A percentile compares a stretch with the other conserved stretches of the same genome.
Evolutionary conservation across 805 yeast genomes (phyloP).

Genomic region (Candida vaughaniae): DNA sequence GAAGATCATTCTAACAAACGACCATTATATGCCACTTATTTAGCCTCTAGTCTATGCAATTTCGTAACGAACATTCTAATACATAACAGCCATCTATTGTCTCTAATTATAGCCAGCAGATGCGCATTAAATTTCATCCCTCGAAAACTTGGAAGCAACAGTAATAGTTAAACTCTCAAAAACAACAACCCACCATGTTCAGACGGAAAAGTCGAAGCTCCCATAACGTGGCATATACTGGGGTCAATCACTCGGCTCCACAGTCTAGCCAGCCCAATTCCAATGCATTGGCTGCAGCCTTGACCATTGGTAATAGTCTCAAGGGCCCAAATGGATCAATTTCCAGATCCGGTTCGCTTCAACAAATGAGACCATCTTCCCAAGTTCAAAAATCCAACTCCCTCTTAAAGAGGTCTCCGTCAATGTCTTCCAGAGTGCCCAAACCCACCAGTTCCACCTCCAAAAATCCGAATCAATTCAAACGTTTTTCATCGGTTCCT

Average conservation of each 20-base stretch:
- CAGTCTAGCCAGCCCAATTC: slow-evolving; percentile 33
- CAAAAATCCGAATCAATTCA: neutral
- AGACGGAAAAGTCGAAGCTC: slow-evolving; percentile 33
- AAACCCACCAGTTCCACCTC: neutral
- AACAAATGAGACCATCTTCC: slow-evolving; percentile 2
- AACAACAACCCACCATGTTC: slow-evolving; percentile 18
- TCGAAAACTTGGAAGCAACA: neutral
- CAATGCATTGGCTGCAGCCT: slow-evolving; percentile 45
- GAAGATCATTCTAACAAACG: no score
- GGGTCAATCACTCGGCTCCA: slow-evolving; percentile 38
- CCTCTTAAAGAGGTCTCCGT: slow-evolving; percentile 14
- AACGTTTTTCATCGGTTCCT: neutral
- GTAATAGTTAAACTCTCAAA: neutral
- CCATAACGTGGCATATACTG: slow-evolving; percentile 40
- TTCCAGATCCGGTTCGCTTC: slow-evolving; percentile 5
- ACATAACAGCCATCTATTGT: no score
- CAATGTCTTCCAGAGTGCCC: slow-evolving; percentile 1
- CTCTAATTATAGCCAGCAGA: no score
- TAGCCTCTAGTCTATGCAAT: no score
- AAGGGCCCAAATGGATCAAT: slow-evolving; percentile 7
- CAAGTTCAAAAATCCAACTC: slow-evolving; percentile 8
- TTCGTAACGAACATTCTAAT: no score
- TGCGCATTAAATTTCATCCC: no score
- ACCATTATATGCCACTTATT: no score
- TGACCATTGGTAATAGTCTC: slow-evolving; percentile 36